phyloP scores from a whole-genome alignment of 441 rosid species.

The Arabidopsis lyrata region DNA sequence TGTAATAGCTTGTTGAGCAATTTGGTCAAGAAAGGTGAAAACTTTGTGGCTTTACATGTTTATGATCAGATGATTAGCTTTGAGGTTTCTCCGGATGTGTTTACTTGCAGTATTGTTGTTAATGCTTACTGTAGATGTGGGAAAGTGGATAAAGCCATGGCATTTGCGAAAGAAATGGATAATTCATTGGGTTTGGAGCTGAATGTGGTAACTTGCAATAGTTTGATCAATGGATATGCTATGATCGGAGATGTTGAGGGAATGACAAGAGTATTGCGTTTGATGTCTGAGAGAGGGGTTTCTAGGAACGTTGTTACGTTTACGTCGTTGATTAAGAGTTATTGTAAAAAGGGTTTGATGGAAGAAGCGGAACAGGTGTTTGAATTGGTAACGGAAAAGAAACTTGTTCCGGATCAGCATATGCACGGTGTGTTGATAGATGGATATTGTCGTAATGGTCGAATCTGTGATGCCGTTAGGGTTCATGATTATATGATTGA shows the following conservation, averaged over 20 bases:
- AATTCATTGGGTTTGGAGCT: constrained; percentile 56
- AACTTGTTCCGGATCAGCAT: constrained; percentile 60
- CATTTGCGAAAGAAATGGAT: constrained; percentile 59
- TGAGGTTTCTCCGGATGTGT: constrained; percentile 79
- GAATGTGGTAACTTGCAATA: constrained; percentile 74
- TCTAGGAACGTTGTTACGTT: constrained; percentile 58
- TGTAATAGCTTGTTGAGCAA: constrained; percentile 75
- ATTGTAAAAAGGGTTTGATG: constrained; percentile 59
- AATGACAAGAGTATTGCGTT: constrained; percentile 48
- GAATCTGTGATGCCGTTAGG: constrained; percentile 65
- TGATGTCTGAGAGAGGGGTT: constrained; percentile 66
- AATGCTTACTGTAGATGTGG: constrained; percentile 76
- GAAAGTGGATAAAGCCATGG: constrained; percentile 56
- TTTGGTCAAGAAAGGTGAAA: constrained; percentile 67
- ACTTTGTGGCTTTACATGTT: constrained; percentile 60
- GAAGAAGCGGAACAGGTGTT: constrained; percentile 74
- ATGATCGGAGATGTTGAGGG: constrained; percentile 65
- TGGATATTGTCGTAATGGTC: constrained; percentile 73
- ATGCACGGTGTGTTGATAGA: constrained; percentile 76
- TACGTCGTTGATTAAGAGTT: constrained; percentile 69
- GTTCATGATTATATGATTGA: constrained; percentile 66
- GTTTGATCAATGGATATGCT: constrained; percentile 81
- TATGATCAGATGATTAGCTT: constrained; percentile 68
- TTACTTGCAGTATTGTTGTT: constrained; percentile 72
- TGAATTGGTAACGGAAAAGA: constrained; percentile 48